Conservation (phyloP, 768 basidiomycete species). For the Naganishia randhawae region DNA sequence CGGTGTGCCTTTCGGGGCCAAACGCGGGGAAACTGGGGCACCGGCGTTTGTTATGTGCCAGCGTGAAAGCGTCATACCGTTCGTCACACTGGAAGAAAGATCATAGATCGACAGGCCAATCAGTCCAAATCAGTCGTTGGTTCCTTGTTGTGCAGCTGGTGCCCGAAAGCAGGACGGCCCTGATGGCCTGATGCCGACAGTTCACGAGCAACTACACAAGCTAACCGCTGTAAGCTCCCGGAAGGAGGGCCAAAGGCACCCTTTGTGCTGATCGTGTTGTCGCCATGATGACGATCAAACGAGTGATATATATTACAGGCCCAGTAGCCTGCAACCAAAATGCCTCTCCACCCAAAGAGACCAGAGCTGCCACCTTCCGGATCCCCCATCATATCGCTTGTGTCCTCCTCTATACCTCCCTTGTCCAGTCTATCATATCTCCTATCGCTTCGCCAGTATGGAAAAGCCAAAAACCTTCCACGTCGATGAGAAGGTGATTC, state of each 20-base stretch:
- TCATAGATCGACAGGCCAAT: background rate
- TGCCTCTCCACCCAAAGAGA: background rate
- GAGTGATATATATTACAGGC: background rate
- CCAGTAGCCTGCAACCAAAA: background rate
- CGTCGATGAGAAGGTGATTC: slow-evolving; percentile 10
- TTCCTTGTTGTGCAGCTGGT: no score
- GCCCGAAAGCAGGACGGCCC: no score
- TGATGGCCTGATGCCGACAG: no score
- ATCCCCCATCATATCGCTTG: background rate
- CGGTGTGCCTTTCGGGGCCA: background rate
- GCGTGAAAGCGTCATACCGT: background rate
- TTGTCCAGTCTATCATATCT: background rate
- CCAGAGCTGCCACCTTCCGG: no score
- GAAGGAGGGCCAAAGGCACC: background rate
- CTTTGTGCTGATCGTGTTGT: background rate
- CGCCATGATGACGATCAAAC: background rate
- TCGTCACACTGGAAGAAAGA: background rate
- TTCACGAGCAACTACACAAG: no score
- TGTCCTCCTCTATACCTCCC: no score
- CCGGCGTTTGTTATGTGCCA: background rate
- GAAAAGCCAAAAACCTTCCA: slow-evolving; percentile 12
- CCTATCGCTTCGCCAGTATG: background rate
- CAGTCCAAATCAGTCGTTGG: background rate
- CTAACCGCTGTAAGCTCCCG: background rate
- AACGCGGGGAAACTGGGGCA: background rate